Evolutionary conservation across 805 yeast species (phyloP).

Genomic region (Huiozyma sinensis): DNA sequence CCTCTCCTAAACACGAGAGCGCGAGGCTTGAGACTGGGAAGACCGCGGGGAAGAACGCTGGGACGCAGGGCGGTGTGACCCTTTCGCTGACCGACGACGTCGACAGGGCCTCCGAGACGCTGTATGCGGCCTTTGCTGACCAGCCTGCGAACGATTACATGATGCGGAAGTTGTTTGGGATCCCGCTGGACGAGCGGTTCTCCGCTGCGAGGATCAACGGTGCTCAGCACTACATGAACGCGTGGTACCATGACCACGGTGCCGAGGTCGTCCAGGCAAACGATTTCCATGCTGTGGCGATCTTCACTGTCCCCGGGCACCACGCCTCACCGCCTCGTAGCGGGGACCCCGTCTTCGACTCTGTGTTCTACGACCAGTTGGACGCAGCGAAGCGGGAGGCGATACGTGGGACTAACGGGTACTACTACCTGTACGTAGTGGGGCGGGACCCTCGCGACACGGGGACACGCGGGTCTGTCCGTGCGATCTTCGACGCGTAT

Average conservation of each 20-base stretch:
- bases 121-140: conserved; percentile 21
- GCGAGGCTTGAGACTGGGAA: too few relatives aligned
- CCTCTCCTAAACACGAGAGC: too few relatives aligned
- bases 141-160: conserved; percentile 22
- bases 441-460: conserved; percentile 25
- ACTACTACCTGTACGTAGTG: conserved; percentile 25
- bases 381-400: conserved; percentile 13
- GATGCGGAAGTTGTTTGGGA: conserved; percentile 22
- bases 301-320: conserved; percentile 21
- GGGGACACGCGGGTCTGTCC: conserved; percentile 24
- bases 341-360: conserved; percentile 22
- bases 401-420: conserved; percentile 20
- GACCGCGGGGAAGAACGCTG: background rate
- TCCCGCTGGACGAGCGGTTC: conserved; percentile 15
- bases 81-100: conserved; percentile 16
- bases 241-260: conserved; percentile 22
- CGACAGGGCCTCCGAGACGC: conserved; percentile 17
- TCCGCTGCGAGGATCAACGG: conserved; percentile 19
- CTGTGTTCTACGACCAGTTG: conserved; percentile 20
- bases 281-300: conserved; percentile 26
- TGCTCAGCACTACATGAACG: conserved; percentile 15
- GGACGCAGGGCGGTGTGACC: background rate
- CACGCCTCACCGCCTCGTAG: conserved; percentile 19
- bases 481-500: conserved; percentile 22
- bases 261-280: conserved; percentile 27